phyloP scores from a whole-genome alignment of 2,329 filamentous ascomycete genomes.

The Trichoderma harzianum region DNA sequence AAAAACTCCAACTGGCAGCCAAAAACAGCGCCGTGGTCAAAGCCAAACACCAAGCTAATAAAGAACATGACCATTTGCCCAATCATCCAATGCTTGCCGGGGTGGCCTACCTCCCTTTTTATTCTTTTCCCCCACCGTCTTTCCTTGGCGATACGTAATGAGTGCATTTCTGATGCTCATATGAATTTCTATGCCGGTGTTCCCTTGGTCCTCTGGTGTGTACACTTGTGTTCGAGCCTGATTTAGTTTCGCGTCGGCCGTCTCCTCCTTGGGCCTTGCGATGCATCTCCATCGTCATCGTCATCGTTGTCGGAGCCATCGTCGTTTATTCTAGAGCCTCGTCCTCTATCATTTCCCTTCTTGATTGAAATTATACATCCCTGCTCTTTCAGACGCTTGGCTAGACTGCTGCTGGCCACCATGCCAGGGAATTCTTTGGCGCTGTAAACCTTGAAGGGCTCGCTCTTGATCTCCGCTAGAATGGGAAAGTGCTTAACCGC shows the following conservation, averaged over 20 bases:
- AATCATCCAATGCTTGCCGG: not conserved
- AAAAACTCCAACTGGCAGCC: not conserved
- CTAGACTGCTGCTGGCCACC: constrained; percentile 70
- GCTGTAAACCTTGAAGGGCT: constrained; percentile 75
- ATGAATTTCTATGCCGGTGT: not conserved
- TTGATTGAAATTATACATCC: constrained; percentile 83
- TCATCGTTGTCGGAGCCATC: constrained; percentile 22
- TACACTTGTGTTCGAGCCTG: not conserved
- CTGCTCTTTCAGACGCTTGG: constrained; percentile 71
- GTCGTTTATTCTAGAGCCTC: constrained; percentile 18
- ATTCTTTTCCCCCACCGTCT: not conserved
- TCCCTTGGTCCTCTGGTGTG: not conserved
- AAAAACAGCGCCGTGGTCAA: not conserved
- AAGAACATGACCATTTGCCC: not conserved
- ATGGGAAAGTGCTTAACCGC: constrained; percentile 45
- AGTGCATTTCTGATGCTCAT: not conserved
- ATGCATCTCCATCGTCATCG: constrained; percentile 19
- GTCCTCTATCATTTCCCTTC: constrained; percentile 57
- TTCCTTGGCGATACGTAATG: not conserved
- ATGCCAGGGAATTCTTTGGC: constrained; percentile 86
- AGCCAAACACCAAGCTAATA: not conserved
- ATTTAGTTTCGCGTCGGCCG: constrained; percentile 18
- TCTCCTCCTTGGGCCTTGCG: constrained; percentile 18
- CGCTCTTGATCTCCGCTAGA: constrained; percentile 55
- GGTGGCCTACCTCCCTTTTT: not conserved